phyloP scores from a whole-genome alignment of 1,284 basidiomycete genomes.

The Meira miltonrushii region DNA sequence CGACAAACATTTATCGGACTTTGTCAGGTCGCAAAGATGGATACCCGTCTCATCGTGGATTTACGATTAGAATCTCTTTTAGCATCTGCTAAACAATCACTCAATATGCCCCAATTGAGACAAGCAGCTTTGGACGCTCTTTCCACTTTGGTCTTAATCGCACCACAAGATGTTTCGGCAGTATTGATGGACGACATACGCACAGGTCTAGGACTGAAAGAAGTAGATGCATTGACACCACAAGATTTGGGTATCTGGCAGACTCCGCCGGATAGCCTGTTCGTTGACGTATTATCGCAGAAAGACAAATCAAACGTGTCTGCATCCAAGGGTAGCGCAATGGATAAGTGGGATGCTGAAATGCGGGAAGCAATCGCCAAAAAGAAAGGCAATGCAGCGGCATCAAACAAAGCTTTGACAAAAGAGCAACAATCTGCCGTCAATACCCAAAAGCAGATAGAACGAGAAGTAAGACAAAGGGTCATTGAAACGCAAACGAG shows the following conservation, averaged over 20 bases:
- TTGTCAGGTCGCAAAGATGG: conserved; percentile 35
- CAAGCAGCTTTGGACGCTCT: conserved; percentile 37
- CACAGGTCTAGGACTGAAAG: conserved; percentile 24
- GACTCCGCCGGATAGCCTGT: conserved; percentile 35
- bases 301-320: conserved; percentile 26
- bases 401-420: conserved; percentile 38
- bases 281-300: conserved; percentile 37
- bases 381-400: conserved; percentile 29
- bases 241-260: conserved; percentile 48
- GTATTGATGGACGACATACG: conserved; percentile 32
- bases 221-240: conserved; percentile 25
- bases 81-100: conserved; percentile 21
- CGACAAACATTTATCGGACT: conserved; percentile 41
- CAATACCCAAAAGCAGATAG: conserved; percentile 42
- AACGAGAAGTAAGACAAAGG: conserved; percentile 31
- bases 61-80: conserved; percentile 29
- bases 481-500: conserved; percentile 29
- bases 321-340: conserved; percentile 37
- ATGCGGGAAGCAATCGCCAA: conserved; percentile 46
- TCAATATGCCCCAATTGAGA: conserved; percentile 22
- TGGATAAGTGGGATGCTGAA: conserved; percentile 51
- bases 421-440: conserved; percentile 43
- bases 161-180: conserved; percentile 35
- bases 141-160: conserved; percentile 38
- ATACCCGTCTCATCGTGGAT: conserved; percentile 38